Percentiles rank a stretch among this genome's conserved stretches.
These are phyloP conservation scores for Lasiosphaeria miniovina DNA, from an alignment of 495 filamentous ascomycete genomes.

Conservation along the genomic window DNA sequence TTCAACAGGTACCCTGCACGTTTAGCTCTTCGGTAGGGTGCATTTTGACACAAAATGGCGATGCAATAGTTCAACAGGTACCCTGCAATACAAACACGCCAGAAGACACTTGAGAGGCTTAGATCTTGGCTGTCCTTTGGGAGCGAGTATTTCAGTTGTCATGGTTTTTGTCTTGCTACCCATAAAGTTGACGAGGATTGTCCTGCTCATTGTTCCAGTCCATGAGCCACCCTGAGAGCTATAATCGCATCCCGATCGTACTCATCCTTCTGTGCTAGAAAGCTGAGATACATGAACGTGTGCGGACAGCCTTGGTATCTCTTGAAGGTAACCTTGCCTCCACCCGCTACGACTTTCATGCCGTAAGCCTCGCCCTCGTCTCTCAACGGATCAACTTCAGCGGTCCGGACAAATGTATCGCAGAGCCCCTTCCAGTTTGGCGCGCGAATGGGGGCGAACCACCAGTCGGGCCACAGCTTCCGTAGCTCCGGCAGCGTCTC, in stretches of 20 bases:
- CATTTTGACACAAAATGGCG: too few species aligned
- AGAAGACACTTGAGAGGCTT: too few species aligned
- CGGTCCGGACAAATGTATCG: conserved; percentile 48
- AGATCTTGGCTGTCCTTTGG: too few species aligned
- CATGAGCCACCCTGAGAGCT: conserved; percentile 34
- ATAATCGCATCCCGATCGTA: conserved; percentile 34
- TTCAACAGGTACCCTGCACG: too few species aligned
- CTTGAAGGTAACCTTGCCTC: conserved; percentile 46
- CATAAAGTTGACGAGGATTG: too few species aligned
- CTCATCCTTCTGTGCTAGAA: conserved; percentile 31
- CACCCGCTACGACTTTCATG: conserved; percentile 42
- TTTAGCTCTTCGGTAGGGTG: too few species aligned
- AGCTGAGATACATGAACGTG: conserved; percentile 46
- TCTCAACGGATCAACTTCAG: conserved; percentile 47
- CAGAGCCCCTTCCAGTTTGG: conserved; percentile 42
- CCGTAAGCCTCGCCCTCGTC: conserved; percentile 55
- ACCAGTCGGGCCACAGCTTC: conserved; percentile 35
- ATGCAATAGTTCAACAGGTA: too few species aligned
- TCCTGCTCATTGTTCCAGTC: conserved; percentile 4
- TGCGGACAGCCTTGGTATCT: conserved; percentile 48
- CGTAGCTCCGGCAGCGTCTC: conserved; percentile 21
- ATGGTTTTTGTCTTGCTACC: too few species aligned
- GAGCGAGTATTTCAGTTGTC: neutral
- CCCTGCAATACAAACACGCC: too few species aligned
- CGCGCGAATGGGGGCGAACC: conserved; percentile 38